Evolutionary conservation across 805 yeast species (phyloP).

Genomic region (Isabelozyma gotoi): DNA sequence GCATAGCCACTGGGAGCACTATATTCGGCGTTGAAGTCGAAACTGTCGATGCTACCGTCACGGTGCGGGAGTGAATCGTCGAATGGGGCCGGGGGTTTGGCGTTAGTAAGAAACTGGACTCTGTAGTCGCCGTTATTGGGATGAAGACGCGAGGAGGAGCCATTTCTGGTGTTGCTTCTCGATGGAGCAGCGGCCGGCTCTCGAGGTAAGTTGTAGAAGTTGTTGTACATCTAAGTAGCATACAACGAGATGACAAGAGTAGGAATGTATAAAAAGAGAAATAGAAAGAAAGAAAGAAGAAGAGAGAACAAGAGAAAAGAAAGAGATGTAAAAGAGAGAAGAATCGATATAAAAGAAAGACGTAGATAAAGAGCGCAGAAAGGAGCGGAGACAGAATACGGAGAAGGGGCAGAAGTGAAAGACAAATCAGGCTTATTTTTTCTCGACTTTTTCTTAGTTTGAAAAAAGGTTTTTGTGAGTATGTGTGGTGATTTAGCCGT

Average conservation of each 20-base stretch:
- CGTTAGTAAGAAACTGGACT: slow-evolving; percentile 18
- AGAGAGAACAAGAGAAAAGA: background rate
- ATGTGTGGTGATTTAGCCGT: too few relatives aligned
- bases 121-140: slow-evolving; percentile 3
- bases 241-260: background rate
- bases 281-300: background rate
- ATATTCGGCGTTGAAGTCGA: background rate
- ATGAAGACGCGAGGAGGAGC: background rate
- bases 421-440: too few relatives aligned
- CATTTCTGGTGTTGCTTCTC: too few relatives aligned
- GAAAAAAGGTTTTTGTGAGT: too few relatives aligned
- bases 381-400: too few relatives aligned
- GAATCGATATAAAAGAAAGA: too few relatives aligned
- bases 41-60: background rate
- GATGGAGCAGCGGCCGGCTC: background rate
- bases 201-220: background rate
- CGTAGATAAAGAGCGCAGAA: background rate
- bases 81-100: slow-evolving; percentile 8
- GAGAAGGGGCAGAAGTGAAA: too few relatives aligned
- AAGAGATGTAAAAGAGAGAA: too few relatives aligned
- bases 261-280: too few relatives aligned
- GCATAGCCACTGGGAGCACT: background rate
- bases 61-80: background rate
- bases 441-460: too few relatives aligned
- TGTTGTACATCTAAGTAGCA: background rate